These are phyloP conservation scores for Scheffersomyces spartinae DNA, from an alignment of 805 yeast genomes.

Conservation along the genomic window DNA sequence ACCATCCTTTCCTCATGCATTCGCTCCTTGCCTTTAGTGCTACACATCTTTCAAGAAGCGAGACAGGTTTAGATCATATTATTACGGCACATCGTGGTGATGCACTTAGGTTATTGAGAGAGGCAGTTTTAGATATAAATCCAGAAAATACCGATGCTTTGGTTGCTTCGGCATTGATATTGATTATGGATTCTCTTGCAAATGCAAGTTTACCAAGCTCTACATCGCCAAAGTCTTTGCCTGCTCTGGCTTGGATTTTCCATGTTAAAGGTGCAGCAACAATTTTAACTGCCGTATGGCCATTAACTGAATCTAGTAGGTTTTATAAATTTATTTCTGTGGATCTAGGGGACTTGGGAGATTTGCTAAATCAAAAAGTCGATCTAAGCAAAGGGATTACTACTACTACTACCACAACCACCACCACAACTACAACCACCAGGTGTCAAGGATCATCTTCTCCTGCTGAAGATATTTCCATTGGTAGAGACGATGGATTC, in stretches of 20 bases:
- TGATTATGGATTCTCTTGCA: slow-evolving; percentile 89
- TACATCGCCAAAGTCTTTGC: slow-evolving; percentile 45
- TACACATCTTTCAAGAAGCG: slow-evolving; percentile 74
- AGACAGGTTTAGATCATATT: slow-evolving; percentile 64
- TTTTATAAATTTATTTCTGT: slow-evolving; percentile 49
- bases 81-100: slow-evolving; percentile 83
- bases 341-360: slow-evolving; percentile 83
- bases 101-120: slow-evolving; percentile 69
- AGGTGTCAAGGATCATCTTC: too few species aligned
- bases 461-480: too few species aligned
- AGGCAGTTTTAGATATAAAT: slow-evolving; percentile 75
- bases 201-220: slow-evolving; percentile 61
- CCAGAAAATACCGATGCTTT: slow-evolving; percentile 85
- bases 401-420: too few species aligned
- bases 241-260: slow-evolving; percentile 94
- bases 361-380: slow-evolving; percentile 36
- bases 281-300: slow-evolving; percentile 93
- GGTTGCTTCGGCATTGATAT: slow-evolving; percentile 80
- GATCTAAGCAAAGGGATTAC: too few species aligned
- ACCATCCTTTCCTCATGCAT: slow-evolving; percentile 86
- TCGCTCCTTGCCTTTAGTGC: slow-evolving; percentile 85
- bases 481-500: too few species aligned
- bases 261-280: slow-evolving; percentile 97
- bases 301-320: slow-evolving; percentile 39
- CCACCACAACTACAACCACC: too few species aligned